Conservation (phyloP, 306 rosid species). For the Cucurbita moschata region DNA sequence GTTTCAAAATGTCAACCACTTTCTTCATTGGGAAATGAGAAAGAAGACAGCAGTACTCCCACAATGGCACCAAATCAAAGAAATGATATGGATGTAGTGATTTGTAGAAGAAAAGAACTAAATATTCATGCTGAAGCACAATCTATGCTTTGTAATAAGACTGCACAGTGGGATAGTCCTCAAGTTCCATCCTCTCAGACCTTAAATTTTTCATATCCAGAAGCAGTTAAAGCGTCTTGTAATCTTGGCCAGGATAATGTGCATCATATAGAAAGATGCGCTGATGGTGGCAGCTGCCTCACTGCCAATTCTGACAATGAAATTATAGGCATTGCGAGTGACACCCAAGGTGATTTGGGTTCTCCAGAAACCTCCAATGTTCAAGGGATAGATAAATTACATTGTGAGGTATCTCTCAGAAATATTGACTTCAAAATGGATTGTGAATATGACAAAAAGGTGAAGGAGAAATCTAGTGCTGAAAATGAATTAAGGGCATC, state of each 20-base stretch:
- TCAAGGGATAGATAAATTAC: constrained; percentile 14
- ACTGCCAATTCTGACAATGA: constrained; percentile 29
- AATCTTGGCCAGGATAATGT: constrained; percentile 27
- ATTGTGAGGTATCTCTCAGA: constrained; percentile 10
- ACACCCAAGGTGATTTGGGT: constrained; percentile 17
- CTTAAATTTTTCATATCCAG: background rate
- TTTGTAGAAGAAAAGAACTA: constrained; percentile 16
- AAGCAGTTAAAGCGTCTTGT: constrained; percentile 26
- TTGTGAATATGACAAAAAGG: constrained; percentile 24
- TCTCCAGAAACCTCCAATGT: constrained; percentile 33
- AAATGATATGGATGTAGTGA: constrained; percentile 22
- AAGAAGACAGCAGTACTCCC: constrained; percentile 18
- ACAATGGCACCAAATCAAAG: constrained; percentile 19
- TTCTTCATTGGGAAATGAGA: constrained; percentile 18
- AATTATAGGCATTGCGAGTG: constrained; percentile 25
- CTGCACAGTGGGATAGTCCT: background rate
- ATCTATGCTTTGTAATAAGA: constrained; percentile 7
- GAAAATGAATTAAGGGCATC: constrained; percentile 21
- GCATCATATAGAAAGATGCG: constrained; percentile 13
- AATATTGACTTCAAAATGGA: constrained; percentile 19
- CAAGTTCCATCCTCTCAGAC: constrained; percentile 8
- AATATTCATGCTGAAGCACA: constrained; percentile 22
- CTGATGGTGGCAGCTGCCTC: constrained; percentile 19
- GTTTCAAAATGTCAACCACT: constrained; percentile 17
- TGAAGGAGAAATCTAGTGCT: constrained; percentile 18